Base-by-base conservation (phyloP, 768 basidiomycete genomes). In the Psilocybe cubensis region DNA sequence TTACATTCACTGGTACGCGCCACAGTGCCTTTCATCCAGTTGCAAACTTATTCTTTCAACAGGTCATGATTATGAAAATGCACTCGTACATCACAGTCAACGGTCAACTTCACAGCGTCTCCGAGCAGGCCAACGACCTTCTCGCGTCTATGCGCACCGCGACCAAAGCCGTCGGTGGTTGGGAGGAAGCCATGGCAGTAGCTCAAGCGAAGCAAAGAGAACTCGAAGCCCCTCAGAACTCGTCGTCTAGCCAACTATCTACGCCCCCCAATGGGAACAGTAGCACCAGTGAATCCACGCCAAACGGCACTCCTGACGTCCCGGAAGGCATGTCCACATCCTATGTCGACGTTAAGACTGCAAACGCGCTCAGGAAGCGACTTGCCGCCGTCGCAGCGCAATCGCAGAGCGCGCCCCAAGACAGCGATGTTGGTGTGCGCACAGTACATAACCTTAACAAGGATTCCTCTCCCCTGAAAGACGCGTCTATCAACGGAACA, bases 1-100 rank as follows among this genome's bases (percentile, higher is more conserved):
- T 72, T 94, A 47, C 96, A 98, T 69, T 86, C 91, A 8, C 77
- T 98, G 20, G 92, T 88, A 60, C 53, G 83, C 74, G 3, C n/a
- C 17, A 31, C 11, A 21, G 20, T 35, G 21, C 18, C 17, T 20
- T 43, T 1, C 27, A n/a, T 38, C 7, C n/a, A 20, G 20, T 56
- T 46, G 28, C 20, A 40, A 20, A 35, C 48, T 47, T 17, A 38
- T 43, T 17, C 21, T 25, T 33, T 25, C 17, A 29, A 7, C 49
- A 88, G 84, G 84, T 88, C 57, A 88, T 95, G 87, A 83, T 94
- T 64, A 95, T 95, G 93, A 92, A 97, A 74, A 89, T 96, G 80
- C 96, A 99, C 71, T 97, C 94, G 4, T 99, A 98, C 73, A 84
- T 91, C 70, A 82, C 88, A 20, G 83, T 89, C 41, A 98, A 98